Conservation (phyloP, 75 land plant genomes). For the Picea sitchensis region DNA sequence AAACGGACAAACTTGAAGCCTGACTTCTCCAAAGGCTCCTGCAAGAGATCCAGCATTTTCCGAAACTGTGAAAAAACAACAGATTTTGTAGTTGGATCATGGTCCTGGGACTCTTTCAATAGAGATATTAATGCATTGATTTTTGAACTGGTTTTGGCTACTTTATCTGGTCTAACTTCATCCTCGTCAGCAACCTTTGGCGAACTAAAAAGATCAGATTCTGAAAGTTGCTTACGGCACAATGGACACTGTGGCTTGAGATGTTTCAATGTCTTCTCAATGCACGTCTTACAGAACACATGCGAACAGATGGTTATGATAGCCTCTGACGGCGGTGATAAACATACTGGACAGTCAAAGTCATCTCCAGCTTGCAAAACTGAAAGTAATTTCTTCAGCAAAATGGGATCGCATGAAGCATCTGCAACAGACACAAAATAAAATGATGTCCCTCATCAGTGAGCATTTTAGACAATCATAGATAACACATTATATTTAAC, state of each 20-base stretch:
- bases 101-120: conserved; percentile 30
- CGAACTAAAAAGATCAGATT: conserved; percentile 61
- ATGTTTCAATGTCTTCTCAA: conserved; percentile 56
- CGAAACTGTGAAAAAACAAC: conserved; percentile 29
- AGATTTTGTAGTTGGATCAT: conserved; percentile 68
- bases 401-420: conserved; percentile 70
- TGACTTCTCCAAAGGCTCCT: too few relatives aligned
- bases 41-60: too few relatives aligned
- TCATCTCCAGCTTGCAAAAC: conserved; percentile 86
- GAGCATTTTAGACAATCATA: background rate
- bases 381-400: conserved; percentile 66
- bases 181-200: conserved; percentile 32
- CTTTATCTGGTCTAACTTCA: background rate
- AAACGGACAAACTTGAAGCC: too few relatives aligned
- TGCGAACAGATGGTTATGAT: conserved; percentile 90
- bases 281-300: conserved; percentile 83
- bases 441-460: background rate
- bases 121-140: conserved; percentile 51
- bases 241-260: conserved; percentile 73
- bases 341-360: conserved; percentile 95
- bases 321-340: conserved; percentile 70
- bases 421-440: conserved; percentile 28
- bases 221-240: conserved; percentile 62
- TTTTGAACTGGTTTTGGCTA: conserved; percentile 58
- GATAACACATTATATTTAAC: background rate